Evolutionary conservation across 768 basidiomycete species (phyloP).

Genomic region (Panaeolus cyanescens): DNA sequence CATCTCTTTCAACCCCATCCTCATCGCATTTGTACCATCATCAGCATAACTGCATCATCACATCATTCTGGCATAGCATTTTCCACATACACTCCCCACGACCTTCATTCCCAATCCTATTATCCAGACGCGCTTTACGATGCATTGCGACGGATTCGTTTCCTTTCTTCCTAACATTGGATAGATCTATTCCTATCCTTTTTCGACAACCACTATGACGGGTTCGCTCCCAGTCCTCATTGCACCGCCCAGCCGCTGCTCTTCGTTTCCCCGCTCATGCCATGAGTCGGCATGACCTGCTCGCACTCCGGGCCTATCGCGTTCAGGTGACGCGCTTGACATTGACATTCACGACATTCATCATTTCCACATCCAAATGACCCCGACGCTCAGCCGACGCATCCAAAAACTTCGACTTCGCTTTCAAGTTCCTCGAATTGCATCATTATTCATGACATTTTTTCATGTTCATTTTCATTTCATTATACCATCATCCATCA

Average conservation of each 20-base stretch:
- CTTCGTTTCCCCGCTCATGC: too few species aligned
- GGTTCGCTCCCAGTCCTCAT: too few species aligned
- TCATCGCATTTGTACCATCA: slow-evolving; percentile 12
- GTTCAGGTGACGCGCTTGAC: background rate
- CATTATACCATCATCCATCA: too few species aligned
- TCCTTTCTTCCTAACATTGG: background rate
- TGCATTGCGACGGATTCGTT: slow-evolving; percentile 12
- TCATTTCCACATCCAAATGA: background rate
- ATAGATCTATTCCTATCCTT: too few species aligned
- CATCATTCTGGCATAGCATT: slow-evolving; percentile 2
- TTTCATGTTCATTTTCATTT: too few species aligned
- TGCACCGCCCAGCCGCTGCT: background rate
- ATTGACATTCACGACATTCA: background rate
- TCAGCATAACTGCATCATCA: slow-evolving; percentile 4
- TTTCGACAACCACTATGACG: too few species aligned
- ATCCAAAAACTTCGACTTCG: too few species aligned
- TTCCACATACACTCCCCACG: background rate
- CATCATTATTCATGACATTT: too few species aligned
- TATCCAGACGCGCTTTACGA: slow-evolving; percentile 12
- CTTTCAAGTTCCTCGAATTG: background rate
- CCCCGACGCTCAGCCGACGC: too few species aligned
- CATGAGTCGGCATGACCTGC: background rate
- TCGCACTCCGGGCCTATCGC: background rate
- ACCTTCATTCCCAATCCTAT: background rate
- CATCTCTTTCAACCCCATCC: slow-evolving; percentile 3